Evolutionary conservation across 164 flowering plant species (phyloP).

Genomic region (Umbellularia californica): DNA sequence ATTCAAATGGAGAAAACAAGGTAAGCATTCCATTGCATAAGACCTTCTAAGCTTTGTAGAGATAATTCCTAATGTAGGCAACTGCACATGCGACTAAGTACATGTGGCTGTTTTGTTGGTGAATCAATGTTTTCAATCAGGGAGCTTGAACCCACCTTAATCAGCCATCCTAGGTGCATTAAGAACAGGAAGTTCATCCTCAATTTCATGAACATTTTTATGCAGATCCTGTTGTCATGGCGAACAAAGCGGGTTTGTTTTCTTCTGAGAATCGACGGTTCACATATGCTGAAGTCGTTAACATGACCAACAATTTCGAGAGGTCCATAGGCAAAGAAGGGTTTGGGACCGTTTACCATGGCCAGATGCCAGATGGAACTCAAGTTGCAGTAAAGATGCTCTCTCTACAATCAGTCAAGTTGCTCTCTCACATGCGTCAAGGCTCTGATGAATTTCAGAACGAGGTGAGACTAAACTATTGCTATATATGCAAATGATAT

Average conservation of each 20-base stretch:
- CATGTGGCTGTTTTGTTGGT: too few species aligned
- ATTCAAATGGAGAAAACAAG: neutral
- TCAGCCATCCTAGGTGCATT: too few species aligned
- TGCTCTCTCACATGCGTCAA: conserved; percentile 6
- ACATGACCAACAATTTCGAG: conserved; percentile 36
- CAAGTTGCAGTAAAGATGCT: conserved; percentile 52
- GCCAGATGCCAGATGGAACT: conserved; percentile 24
- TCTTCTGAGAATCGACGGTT: conserved; percentile 14
- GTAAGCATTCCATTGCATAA: neutral
- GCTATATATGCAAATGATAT: too few species aligned
- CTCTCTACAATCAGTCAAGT: conserved; percentile 21
- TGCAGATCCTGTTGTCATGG: too few species aligned
- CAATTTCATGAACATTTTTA: too few species aligned
- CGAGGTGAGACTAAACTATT: conserved; percentile 25
- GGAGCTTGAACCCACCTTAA: too few species aligned
- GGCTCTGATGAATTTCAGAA: conserved; percentile 35
- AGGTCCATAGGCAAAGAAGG: conserved; percentile 44
- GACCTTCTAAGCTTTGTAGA: too few species aligned
- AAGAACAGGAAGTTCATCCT: too few species aligned
- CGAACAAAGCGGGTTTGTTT: neutral
- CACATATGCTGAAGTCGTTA: conserved; percentile 29
- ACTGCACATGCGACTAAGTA: neutral
- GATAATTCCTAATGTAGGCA: too few species aligned
- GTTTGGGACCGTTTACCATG: conserved; percentile 46
- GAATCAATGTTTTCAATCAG: too few species aligned